These are phyloP conservation scores for Kalmusia sp. DNA, from an alignment of 2,329 filamentous ascomycete species.

Conservation along the genomic window DNA sequence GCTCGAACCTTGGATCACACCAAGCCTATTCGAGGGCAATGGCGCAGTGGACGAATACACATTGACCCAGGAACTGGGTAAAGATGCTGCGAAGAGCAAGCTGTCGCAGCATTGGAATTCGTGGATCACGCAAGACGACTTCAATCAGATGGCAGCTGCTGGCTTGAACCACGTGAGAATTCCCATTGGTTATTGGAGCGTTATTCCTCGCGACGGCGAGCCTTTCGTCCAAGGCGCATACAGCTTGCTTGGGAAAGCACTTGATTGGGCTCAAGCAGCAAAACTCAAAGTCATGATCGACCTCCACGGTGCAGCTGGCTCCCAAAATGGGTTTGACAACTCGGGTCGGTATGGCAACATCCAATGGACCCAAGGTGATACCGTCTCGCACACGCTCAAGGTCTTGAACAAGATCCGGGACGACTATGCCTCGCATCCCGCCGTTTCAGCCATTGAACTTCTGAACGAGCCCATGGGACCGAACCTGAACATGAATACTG, in stretches of 20 bases:
- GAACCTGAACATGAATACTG: slow-evolving; percentile 49
- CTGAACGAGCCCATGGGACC: slow-evolving; percentile 57
- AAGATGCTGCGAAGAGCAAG: slow-evolving; percentile 54
- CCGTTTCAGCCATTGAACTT: slow-evolving; percentile 55
- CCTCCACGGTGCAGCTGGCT: slow-evolving; percentile 69
- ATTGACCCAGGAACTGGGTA: slow-evolving; percentile 58
- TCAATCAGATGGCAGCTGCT: slow-evolving; percentile 60
- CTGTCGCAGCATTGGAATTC: slow-evolving; percentile 65
- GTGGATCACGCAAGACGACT: slow-evolving; percentile 64
- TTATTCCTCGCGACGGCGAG: slow-evolving; percentile 59
- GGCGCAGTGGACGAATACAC: slow-evolving; percentile 66
- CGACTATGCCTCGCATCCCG: slow-evolving; percentile 53
- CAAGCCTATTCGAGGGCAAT: slow-evolving; percentile 63
- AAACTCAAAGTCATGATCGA: slow-evolving; percentile 72
- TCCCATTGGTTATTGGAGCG: slow-evolving; percentile 71
- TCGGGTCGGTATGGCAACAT: slow-evolving; percentile 60
- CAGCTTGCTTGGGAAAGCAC: slow-evolving; percentile 62
- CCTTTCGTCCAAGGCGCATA: slow-evolving; percentile 70
- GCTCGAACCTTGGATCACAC: slow-evolving; percentile 70
- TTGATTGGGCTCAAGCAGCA: slow-evolving; percentile 64
- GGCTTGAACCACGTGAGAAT: slow-evolving; percentile 71
- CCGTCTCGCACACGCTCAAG: slow-evolving; percentile 48
- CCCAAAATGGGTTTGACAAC: slow-evolving; percentile 74
- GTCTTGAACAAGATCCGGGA: slow-evolving; percentile 57
- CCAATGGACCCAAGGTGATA: slow-evolving; percentile 54